These are phyloP conservation scores for Tremellales sp. DNA, from an alignment of 1,284 basidiomycete genomes.

Conservation along the genomic window DNA sequence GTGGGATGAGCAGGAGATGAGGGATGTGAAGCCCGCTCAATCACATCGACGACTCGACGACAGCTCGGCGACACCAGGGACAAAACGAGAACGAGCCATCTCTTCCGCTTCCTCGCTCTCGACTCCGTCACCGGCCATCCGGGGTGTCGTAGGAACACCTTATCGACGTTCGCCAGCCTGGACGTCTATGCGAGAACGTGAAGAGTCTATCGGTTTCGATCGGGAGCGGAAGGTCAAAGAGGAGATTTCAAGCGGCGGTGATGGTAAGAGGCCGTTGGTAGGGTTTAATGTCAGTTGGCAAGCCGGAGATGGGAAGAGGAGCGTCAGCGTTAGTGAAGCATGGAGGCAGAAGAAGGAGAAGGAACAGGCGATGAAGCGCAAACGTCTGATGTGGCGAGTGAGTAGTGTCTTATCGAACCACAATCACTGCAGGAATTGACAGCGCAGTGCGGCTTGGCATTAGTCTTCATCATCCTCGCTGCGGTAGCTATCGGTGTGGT, in stretches of 20 bases:
- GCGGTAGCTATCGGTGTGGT: neutral
- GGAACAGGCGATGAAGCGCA: conserved; percentile 11
- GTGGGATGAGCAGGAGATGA: conserved; percentile 29
- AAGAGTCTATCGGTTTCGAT: neutral
- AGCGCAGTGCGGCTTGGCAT: neutral
- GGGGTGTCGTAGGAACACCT: neutral
- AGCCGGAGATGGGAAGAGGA: conserved; percentile 1
- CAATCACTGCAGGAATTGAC: too few relatives aligned
- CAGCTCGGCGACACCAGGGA: too few relatives aligned
- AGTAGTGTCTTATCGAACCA: too few relatives aligned
- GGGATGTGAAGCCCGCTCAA: too few relatives aligned
- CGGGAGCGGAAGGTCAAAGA: neutral
- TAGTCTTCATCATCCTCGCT: neutral
- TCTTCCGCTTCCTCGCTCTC: conserved; percentile 8
- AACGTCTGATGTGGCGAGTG: conserved; percentile 11
- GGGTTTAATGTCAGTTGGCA: conserved; percentile 2
- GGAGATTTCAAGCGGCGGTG: neutral
- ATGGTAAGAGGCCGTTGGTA: conserved; percentile 1
- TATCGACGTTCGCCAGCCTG: neutral
- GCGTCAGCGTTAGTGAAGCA: conserved; percentile 1
- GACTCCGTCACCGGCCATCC: neutral
- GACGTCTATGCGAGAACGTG: neutral
- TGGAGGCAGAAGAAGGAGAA: conserved; percentile 10
- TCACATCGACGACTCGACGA: too few relatives aligned
- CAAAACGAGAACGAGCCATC: conserved; percentile 6